These are phyloP conservation scores for Lepiota venenata DNA, from an alignment of 768 basidiomycete species.

Conservation along the genomic window DNA sequence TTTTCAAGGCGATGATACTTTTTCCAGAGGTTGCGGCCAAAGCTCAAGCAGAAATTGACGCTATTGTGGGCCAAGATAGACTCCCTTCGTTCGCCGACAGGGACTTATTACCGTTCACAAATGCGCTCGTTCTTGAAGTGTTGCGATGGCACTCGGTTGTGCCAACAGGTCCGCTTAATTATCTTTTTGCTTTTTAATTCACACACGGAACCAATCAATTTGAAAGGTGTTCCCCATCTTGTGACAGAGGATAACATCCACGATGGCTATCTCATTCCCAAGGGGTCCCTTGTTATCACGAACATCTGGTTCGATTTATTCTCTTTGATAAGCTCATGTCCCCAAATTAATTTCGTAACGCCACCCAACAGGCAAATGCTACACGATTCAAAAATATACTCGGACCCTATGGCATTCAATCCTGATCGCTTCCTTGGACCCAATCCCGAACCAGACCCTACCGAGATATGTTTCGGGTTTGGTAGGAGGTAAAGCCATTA, in stretches of 20 bases:
- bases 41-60: slow-evolving; percentile 42
- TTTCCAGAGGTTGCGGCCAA: slow-evolving; percentile 34
- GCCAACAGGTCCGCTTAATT: slow-evolving; percentile 25
- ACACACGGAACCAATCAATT: background rate
- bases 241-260: slow-evolving; percentile 40
- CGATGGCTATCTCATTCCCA: slow-evolving; percentile 41
- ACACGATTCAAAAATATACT: slow-evolving; percentile 38
- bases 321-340: no score
- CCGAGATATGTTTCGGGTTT: slow-evolving; percentile 48
- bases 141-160: slow-evolving; percentile 31
- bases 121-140: slow-evolving; percentile 35
- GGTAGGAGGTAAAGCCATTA: slow-evolving; percentile 48
- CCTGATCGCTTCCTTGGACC: slow-evolving; percentile 45
- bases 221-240: slow-evolving; percentile 35
- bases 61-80: slow-evolving; percentile 35
- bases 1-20: slow-evolving; percentile 37
- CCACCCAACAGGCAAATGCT: slow-evolving; percentile 30
- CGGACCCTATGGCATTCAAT: slow-evolving; percentile 41
- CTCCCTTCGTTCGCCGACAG: slow-evolving; percentile 38
- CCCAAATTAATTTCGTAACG: no score
- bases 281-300: slow-evolving; percentile 31
- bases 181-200: background rate
- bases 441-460: slow-evolving; percentile 40
- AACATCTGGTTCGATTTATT: slow-evolving; percentile 27
- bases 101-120: slow-evolving; percentile 36